A percentile compares a stretch with the other conserved stretches of the same genome.
These are phyloP conservation scores for Penicillium waksmanii DNA, from an alignment of 495 filamentous ascomycete species.

Conservation along the genomic window DNA sequence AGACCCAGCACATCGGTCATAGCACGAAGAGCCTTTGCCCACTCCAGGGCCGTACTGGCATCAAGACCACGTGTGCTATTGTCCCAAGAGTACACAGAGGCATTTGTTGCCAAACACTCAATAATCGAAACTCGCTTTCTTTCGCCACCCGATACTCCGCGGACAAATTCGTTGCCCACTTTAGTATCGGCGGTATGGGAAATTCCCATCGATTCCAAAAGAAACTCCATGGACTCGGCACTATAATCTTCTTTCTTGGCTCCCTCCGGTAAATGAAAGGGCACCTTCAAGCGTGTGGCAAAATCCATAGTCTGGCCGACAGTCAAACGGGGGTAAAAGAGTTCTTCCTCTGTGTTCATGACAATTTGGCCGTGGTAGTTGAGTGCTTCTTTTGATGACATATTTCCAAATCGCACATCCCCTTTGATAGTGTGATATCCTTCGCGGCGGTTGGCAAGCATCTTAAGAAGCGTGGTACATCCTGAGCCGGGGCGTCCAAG, in stretches of 20 bases:
- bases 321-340: slow-evolving; percentile 69
- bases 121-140: slow-evolving; percentile 72
- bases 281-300: slow-evolving; percentile 48
- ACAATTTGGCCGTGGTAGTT: slow-evolving; percentile 72
- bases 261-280: slow-evolving; percentile 34
- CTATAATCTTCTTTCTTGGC: slow-evolving; percentile 49
- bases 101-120: slow-evolving; percentile 63
- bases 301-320: slow-evolving; percentile 75
- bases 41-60: slow-evolving; percentile 61
- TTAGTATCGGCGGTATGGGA: slow-evolving; percentile 78
- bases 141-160: slow-evolving; percentile 83
- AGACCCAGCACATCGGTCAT: slow-evolving; percentile 51
- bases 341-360: slow-evolving; percentile 70
- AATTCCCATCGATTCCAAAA: slow-evolving; percentile 73
- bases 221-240: slow-evolving; percentile 62
- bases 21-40: slow-evolving; percentile 49
- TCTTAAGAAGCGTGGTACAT: slow-evolving; percentile 59
- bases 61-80: slow-evolving; percentile 65
- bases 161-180: slow-evolving; percentile 78
- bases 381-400: slow-evolving; percentile 55
- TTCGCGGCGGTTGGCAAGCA: slow-evolving; percentile 64
- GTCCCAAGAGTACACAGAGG: slow-evolving; percentile 62
- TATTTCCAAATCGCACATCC: slow-evolving; percentile 62
- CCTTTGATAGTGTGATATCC: slow-evolving; percentile 56
- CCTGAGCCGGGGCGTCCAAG: slow-evolving; percentile 48